Conservation (phyloP, 2,329 filamentous ascomycete genomes). For the Trichoderma sp. region DNA sequence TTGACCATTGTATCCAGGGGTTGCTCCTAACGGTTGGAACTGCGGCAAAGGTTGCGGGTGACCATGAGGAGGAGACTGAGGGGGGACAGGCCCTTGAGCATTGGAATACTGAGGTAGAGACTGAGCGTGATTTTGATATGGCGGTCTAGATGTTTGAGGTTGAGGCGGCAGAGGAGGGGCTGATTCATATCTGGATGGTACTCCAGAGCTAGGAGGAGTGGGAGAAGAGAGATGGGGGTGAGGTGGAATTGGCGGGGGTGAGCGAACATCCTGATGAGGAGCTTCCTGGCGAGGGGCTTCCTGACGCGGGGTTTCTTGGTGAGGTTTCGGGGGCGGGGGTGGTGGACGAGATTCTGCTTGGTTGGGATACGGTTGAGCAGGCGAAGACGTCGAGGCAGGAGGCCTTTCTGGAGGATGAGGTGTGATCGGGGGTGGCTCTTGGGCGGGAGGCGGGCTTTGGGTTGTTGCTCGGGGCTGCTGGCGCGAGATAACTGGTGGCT, state of each 20-base stretch:
- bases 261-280: slow-evolving; percentile 18
- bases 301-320: slow-evolving; percentile 25
- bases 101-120: slow-evolving; percentile 3
- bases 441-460: slow-evolving; percentile 27
- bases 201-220: slow-evolving; percentile 22
- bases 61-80: neutral
- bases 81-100: neutral
- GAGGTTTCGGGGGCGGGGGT: slow-evolving; percentile 49
- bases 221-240: slow-evolving; percentile 28
- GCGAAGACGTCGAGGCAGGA: slow-evolving; percentile 36
- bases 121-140: slow-evolving; percentile 1
- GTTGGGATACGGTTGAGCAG: slow-evolving; percentile 36
- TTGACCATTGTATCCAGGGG: slow-evolving; percentile 10
- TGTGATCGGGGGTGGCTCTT: slow-evolving; percentile 64
- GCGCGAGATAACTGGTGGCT: slow-evolving; percentile 83
- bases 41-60: slow-evolving; percentile 1
- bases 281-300: neutral
- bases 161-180: slow-evolving; percentile 46
- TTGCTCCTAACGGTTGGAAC: neutral
- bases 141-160: neutral
- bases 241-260: slow-evolving; percentile 29
- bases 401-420: slow-evolving; percentile 66
- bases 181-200: slow-evolving; percentile 46
- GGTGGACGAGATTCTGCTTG: slow-evolving; percentile 40
- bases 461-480: slow-evolving; percentile 50